A percentile compares a stretch with the other conserved stretches of the same genome.
Conservation (phyloP, 305 asterid genomes). For the Fraxinus floribunda region DNA sequence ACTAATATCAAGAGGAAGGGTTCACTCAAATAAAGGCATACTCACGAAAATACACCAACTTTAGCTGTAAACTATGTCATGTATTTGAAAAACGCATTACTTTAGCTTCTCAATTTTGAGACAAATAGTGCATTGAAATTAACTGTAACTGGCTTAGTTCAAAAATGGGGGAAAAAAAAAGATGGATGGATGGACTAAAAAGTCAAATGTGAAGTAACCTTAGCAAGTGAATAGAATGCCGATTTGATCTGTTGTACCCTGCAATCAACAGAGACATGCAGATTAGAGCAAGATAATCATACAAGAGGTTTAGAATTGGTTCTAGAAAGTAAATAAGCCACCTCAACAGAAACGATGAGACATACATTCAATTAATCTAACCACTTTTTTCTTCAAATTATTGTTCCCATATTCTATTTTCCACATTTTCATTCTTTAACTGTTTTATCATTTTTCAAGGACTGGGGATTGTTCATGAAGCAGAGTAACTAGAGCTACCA, state of each 20-base stretch:
- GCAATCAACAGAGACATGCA: slow-evolving; percentile 28
- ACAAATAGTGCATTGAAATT: not conserved
- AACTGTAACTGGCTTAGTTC: not conserved
- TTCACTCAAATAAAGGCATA: not conserved
- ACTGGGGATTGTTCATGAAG: not conserved
- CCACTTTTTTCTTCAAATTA: not conserved
- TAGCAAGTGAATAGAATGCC: slow-evolving; percentile 72
- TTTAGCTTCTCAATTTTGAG: not conserved
- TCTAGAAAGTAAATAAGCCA: not conserved
- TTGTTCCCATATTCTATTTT: not conserved
- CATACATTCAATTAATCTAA: not conserved
- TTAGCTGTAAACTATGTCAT: not conserved
- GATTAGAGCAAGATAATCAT: slow-evolving; percentile 3
- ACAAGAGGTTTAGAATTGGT: not conserved
- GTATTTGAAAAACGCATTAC: not conserved
- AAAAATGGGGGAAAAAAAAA: not conserved
- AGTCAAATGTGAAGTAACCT: slow-evolving; percentile 38
- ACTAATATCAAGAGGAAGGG: not conserved
- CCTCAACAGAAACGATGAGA: not conserved
- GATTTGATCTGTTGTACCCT: slow-evolving; percentile 88
- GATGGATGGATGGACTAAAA: not conserved
- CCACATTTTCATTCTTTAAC: not conserved
- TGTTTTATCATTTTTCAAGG: not conserved
- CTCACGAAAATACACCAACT: not conserved
- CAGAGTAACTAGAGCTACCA: not conserved